Base-by-base conservation (phyloP, 768 basidiomycete genomes). In the Kwoniella dendrophila region DNA sequence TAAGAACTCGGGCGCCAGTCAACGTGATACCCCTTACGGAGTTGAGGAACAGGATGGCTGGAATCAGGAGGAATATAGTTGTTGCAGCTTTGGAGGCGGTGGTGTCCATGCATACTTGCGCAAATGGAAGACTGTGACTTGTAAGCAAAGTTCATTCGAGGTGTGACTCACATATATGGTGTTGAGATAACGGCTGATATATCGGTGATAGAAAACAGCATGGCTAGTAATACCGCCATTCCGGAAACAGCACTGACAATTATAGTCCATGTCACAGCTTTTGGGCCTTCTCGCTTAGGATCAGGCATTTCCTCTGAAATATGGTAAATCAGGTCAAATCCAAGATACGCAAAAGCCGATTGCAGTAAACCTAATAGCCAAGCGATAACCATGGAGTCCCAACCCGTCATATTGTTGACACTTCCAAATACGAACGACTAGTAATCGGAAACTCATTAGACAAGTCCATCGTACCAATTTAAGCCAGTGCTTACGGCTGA, bases 301-400 rank as follows among this genome's bases (percentile, higher is more conserved):
- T 63, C 54, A 1, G 60, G 59, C 61, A 71, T 67, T 43, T 71
- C 70, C 41, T 71, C 70, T 22, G 61, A 57, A 34, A 71, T 55
- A 47, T 69, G 67, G 24, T 41, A 68, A 24, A 69, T 59, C 27
- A 64, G 49, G 36, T 71, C 70, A 61, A 67, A 69, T 16, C 70
- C 70, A 29, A 68, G 54, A 48, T 64, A 56, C 16, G 60, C 56
- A 54, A 54, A 64, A 18, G 59, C 36, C 10, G 61, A 59, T 32
- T 70, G 68, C 2, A 70, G 44, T 14, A 70, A 32, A 2, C 68
- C 68, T 24, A 70, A 30, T 1, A 66, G 41, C 65, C 66, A 70
- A 11, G 68, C 68, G 24, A 64, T 54, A 14, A 59, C 44, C 16
- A 58, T 60, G 18, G 56, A 67, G 34, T 66, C 48, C 70, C 70